Conservation (phyloP, 768 basidiomycete genomes). For the Agrocybe praecox region DNA sequence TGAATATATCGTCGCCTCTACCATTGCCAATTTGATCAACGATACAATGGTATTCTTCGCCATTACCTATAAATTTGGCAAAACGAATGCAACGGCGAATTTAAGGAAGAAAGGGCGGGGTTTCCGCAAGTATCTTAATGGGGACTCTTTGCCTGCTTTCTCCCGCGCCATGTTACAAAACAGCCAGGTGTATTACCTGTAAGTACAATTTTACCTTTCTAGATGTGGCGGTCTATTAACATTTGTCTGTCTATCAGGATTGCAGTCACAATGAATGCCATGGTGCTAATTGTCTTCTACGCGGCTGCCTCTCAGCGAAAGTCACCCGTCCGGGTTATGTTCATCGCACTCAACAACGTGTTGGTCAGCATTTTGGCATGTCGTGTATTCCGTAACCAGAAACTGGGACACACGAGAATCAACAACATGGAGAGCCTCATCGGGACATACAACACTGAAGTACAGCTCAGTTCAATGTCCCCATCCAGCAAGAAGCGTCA, state of each 20-base stretch:
- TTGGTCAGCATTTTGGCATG: constrained; percentile 11
- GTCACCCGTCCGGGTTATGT: constrained; percentile 10
- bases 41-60: constrained; percentile 16
- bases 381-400: constrained; percentile 8
- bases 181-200: constrained; percentile 13
- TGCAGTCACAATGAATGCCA: constrained; percentile 7
- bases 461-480: neutral
- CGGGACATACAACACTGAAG: neutral
- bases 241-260: neutral
- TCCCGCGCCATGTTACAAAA: constrained; percentile 6
- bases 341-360: constrained; percentile 11
- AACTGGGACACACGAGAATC: neutral
- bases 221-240: neutral
- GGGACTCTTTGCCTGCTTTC: constrained; percentile 6
- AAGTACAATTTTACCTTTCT: neutral
- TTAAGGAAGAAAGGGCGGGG: neutral
- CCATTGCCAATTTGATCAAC: constrained; percentile 8
- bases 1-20: constrained; percentile 1
- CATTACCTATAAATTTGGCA: constrained; percentile 10
- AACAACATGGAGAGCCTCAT: neutral
- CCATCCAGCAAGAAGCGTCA: neutral
- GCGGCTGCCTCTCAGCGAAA: constrained; percentile 1
- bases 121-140: neutral
- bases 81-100: constrained; percentile 1
- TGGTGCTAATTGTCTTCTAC: constrained; percentile 5